A percentile compares a stretch with the other conserved stretches of the same genome.
phyloP scores from a whole-genome alignment of 768 basidiomycete genomes.

The Macrolepiota fuliginosa region DNA sequence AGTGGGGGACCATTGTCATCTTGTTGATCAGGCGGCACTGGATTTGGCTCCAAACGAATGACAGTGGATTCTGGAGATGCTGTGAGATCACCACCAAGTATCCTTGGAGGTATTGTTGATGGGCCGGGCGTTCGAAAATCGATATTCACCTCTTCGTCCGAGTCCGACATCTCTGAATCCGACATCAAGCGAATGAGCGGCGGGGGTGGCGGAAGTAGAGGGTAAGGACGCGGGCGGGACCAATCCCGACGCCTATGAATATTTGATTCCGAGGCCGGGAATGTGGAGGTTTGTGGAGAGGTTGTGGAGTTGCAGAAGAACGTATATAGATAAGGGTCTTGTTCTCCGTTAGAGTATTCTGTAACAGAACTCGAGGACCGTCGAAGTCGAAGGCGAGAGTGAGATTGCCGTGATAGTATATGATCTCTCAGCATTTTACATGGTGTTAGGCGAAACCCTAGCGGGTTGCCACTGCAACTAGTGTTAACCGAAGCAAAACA shows the following conservation, averaged over 20 bases:
- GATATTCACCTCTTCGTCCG: conserved; percentile 11
- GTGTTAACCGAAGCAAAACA: background rate
- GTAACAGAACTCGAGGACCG: conserved; percentile 15
- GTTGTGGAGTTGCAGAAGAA: conserved; percentile 48
- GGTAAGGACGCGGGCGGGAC: conserved; percentile 28
- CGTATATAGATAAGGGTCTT: conserved; percentile 33
- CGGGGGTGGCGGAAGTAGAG: conserved; percentile 8
- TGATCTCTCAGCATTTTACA: conserved; percentile 53
- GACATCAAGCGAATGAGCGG: conserved; percentile 10
- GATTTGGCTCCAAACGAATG: conserved; percentile 6
- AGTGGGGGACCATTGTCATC: background rate
- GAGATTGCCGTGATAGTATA: conserved; percentile 20
- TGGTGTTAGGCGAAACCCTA: conserved; percentile 61
- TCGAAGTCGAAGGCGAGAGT: conserved; percentile 1
- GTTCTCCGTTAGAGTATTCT: conserved; percentile 14
- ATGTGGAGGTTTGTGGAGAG: conserved; percentile 28
- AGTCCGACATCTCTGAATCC: conserved; percentile 8
- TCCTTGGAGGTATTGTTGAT: background rate
- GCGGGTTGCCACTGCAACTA: conserved; percentile 51
- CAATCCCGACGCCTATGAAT: conserved; percentile 12
- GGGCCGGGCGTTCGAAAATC: conserved; percentile 3
- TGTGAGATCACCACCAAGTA: conserved; percentile 6
- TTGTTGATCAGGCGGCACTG: background rate
- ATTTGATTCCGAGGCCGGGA: conserved; percentile 20
- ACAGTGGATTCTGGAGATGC: conserved; percentile 9